Conservation (phyloP, 2,329 filamentous ascomycete species). For the Zelopaecilomyces penicillatus region DNA sequence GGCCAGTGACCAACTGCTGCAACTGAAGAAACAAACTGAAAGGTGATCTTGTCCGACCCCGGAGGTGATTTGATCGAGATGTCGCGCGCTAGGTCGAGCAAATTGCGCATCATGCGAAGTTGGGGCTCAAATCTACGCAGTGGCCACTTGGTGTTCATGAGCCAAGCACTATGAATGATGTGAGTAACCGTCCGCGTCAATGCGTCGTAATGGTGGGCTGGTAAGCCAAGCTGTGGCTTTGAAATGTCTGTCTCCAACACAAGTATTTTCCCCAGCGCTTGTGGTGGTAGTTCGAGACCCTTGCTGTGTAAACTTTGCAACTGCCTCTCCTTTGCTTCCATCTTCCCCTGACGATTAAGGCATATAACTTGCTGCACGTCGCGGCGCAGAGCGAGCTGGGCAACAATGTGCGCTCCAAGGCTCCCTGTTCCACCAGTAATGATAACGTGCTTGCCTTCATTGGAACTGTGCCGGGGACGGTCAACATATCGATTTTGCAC, state of each 20-base stretch:
- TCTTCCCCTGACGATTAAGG: conserved; percentile 31
- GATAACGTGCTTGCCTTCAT: conserved; percentile 15
- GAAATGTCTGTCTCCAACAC: conserved; percentile 10
- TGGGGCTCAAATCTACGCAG: conserved; percentile 35
- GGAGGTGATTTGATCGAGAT: conserved; percentile 13
- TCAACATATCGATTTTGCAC: background rate
- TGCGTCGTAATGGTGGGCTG: conserved; percentile 23
- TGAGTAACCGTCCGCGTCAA: conserved; percentile 36
- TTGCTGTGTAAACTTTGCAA: conserved; percentile 3
- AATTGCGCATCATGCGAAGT: conserved; percentile 35
- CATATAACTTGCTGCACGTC: conserved; percentile 30
- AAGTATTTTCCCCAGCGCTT: background rate
- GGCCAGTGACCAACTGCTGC: conserved; percentile 26
- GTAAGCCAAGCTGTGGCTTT: conserved; percentile 39
- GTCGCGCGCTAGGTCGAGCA: conserved; percentile 36
- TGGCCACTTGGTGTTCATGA: conserved; percentile 28
- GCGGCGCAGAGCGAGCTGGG: conserved; percentile 15
- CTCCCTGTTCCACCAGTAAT: conserved; percentile 32
- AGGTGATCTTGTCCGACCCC: conserved; percentile 18
- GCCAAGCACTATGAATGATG: conserved; percentile 45
- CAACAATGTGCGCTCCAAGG: conserved; percentile 28
- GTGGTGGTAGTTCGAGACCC: conserved; percentile 1
- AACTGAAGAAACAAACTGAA: conserved; percentile 36
- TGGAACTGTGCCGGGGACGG: no score
- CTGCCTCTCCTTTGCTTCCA: conserved; percentile 1